Conservation (phyloP, 768 basidiomycete species). For the Lentinula aciculospora region DNA sequence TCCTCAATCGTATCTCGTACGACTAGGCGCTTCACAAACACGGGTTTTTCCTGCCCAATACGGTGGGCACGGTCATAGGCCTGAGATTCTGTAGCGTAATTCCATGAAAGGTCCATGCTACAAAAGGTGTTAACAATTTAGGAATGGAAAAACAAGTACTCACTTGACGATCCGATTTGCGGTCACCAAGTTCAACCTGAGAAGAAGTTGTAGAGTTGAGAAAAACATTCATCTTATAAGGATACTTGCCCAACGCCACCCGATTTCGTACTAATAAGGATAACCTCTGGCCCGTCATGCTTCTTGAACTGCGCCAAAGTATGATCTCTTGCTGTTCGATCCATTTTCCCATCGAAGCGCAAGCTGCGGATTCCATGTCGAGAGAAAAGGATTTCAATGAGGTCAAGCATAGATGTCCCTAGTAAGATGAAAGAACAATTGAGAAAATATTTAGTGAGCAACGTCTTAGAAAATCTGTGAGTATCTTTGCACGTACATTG, state of each 20-base stretch:
- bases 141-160: constrained; percentile 8
- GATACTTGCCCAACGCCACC: constrained; percentile 55
- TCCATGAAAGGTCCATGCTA: constrained; percentile 73
- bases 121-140: neutral
- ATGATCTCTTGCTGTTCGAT: constrained; percentile 42
- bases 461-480: too few relatives aligned
- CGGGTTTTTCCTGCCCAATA: constrained; percentile 65
- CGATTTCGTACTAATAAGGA: constrained; percentile 62
- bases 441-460: too few relatives aligned
- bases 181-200: constrained; percentile 51
- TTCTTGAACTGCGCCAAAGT: constrained; percentile 50
- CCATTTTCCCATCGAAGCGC: constrained; percentile 70
- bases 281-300: constrained; percentile 51
- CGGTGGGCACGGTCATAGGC: constrained; percentile 65
- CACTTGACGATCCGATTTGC: constrained; percentile 72
- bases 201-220: neutral
- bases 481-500: constrained; percentile 64
- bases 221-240: neutral
- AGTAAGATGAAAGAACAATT: neutral
- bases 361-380: constrained; percentile 53
- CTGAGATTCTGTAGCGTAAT: constrained; percentile 66
- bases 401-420: constrained; percentile 74
- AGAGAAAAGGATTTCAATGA: constrained; percentile 54
- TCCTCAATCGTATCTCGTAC: constrained; percentile 72
- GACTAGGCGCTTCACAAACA: constrained; percentile 62